Percentiles rank a stretch among this genome's conserved stretches.
Evolutionary conservation across 805 yeast genomes (phyloP).

Genomic region (Jamesozyma spencerorum): DNA sequence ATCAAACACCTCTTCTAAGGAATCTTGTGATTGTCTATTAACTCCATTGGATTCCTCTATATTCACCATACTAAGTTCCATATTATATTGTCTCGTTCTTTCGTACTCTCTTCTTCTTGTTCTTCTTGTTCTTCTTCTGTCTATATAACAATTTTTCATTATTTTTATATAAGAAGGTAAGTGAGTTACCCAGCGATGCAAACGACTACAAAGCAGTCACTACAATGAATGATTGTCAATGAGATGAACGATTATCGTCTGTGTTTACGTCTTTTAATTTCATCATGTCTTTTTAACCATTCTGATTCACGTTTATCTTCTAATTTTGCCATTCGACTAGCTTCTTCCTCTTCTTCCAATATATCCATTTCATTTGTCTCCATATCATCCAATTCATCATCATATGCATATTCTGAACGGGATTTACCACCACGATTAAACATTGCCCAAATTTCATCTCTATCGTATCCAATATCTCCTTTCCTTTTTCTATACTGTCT

Average conservation of each 20-base stretch:
- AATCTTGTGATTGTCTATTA: conserved; percentile 3
- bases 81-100: not conserved
- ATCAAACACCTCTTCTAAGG: conserved; percentile 22
- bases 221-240: too few species aligned
- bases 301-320: conserved; percentile 72
- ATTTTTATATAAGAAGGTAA: too few species aligned
- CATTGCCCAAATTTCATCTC: conserved; percentile 85
- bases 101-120: not conserved
- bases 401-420: conserved; percentile 37
- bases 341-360: conserved; percentile 67
- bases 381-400: conserved; percentile 46
- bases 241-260: not conserved
- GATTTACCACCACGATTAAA: conserved; percentile 53
- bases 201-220: too few species aligned
- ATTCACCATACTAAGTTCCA: too few species aligned
- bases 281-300: conserved; percentile 42
- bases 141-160: too few species aligned
- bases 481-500: conserved; percentile 4
- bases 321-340: conserved; percentile 55
- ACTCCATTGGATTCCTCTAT: not conserved
- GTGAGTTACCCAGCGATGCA: too few species aligned
- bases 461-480: conserved; percentile 46
- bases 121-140: not conserved
- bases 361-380: conserved; percentile 92
- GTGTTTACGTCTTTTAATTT: conserved; percentile 33